Evolutionary conservation across 2,329 filamentous ascomycete genomes (phyloP).

Genomic region (Chaetomiaceae sp.): DNA sequence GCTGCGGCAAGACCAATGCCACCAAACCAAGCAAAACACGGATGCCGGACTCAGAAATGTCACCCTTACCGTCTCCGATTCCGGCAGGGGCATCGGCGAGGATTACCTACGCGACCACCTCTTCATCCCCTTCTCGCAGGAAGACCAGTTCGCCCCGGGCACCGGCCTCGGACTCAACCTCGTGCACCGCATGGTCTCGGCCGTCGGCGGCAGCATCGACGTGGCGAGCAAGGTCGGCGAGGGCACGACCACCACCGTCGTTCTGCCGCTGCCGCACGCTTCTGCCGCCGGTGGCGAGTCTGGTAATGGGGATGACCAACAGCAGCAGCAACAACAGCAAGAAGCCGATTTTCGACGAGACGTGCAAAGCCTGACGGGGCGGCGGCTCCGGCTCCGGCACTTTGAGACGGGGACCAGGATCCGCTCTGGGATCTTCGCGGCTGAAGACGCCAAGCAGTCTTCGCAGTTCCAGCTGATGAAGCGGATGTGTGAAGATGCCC

Average conservation of each 20-base stretch:
- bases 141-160: constrained; percentile 54
- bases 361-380: not conserved
- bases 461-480: not conserved
- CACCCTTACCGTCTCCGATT: constrained; percentile 51
- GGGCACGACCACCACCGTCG: constrained; percentile 28
- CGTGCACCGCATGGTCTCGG: constrained; percentile 54
- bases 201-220: constrained; percentile 53
- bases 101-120: constrained; percentile 56
- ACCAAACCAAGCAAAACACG: not conserved
- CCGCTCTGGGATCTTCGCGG: not conserved
- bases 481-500: not conserved
- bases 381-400: not conserved
- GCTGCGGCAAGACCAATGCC: constrained; percentile 17
- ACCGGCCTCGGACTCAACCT: constrained; percentile 62
- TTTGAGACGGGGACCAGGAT: not conserved
- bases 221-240: constrained; percentile 41
- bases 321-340: not conserved
- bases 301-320: not conserved
- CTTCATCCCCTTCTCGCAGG: constrained; percentile 60
- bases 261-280: not conserved
- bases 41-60: constrained; percentile 19
- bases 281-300: not conserved
- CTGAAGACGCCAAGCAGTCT: not conserved
- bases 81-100: constrained; percentile 59
- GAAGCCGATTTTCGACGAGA: not conserved